Conservation (phyloP, 2,329 filamentous ascomycete species). For the Colletotrichum cordylinicola region DNA sequence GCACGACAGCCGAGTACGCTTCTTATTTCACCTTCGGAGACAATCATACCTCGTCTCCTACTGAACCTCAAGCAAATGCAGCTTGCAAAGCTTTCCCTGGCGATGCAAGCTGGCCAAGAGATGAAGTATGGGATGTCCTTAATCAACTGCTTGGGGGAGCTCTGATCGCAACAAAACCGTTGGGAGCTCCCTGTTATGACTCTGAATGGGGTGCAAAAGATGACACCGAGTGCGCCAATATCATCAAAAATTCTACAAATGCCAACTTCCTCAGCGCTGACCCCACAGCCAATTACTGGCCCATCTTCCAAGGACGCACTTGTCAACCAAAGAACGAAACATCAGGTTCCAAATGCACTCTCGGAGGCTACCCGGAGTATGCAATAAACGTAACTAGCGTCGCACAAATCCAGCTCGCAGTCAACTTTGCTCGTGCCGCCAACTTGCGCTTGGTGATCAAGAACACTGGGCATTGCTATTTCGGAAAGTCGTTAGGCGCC, state of each 20-base stretch:
- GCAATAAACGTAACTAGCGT: not conserved
- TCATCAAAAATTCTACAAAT: not conserved
- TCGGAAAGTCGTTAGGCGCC: not conserved
- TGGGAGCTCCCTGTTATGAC: not conserved
- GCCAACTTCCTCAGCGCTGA: not conserved
- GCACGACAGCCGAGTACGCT: not conserved
- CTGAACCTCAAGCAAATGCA: not conserved
- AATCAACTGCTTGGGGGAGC: not conserved
- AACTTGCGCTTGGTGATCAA: conserved; percentile 48
- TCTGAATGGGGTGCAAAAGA: not conserved
- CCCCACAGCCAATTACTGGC: not conserved
- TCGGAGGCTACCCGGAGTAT: not conserved
- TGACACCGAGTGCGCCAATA: not conserved
- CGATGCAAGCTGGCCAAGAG: not conserved
- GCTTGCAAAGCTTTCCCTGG: not conserved
- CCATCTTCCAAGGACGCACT: not conserved
- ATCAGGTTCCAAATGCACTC: not conserved
- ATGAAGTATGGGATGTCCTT: not conserved
- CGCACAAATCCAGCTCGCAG: conserved; percentile 34
- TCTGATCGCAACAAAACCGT: not conserved
- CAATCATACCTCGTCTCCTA: not conserved
- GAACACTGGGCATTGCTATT: conserved; percentile 38
- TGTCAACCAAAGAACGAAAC: not conserved
- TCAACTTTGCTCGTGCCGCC: conserved; percentile 46
- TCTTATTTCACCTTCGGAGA: not conserved